Evolutionary conservation across 2,329 filamentous ascomycete genomes (phyloP), one percentile per base, ranked within the genome.

Genomic region (Xylaria digitata): DNA sequence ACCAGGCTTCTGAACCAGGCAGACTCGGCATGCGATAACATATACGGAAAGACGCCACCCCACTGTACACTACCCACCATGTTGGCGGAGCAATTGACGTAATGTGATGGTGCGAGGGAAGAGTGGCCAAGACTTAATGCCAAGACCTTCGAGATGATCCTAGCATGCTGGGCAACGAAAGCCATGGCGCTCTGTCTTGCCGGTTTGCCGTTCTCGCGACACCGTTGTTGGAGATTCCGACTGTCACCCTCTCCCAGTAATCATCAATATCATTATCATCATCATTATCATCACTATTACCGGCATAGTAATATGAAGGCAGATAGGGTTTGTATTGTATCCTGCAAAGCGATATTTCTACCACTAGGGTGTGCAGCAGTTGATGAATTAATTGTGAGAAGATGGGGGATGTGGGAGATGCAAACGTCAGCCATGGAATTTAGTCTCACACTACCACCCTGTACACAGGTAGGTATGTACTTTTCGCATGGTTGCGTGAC

Each of bases 111-210:
- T 54, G 48, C 59, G 23, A 52, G 19, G 19, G 52, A 56, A 73
- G 70, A 72, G 68, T 70, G 69, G 73, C 73, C 73, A 74, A 74
- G 73, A 52, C 67, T 56, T 5, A 3, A 8, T 9, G 50, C 69
- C 61, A 65, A 63, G 53, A 48, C 45, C 19, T 15, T 40, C 43
- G 65, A 61, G 26, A 53, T 50, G 26, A 53, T 50, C 49, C 52
- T 56, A 45, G 60, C 23, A 19, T 6, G 30, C 45, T 23, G 23
- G 21, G 3, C 26, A 11, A 23, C 21, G 13, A 21, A 5, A 21
- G 53, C 37, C 21, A 19, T 52, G 11, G 32, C 34, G 37, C 50
- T 64, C 54, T 53, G 26, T 67, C 49, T 64, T 64, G 65, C 56
- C 56, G 65, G 40, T 61, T 63, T 63, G 64, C 64, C 60, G 64